These are phyloP conservation scores for Boletus pseudopeckii DNA, from an alignment of 768 basidiomycete species.

Conservation along the genomic window DNA sequence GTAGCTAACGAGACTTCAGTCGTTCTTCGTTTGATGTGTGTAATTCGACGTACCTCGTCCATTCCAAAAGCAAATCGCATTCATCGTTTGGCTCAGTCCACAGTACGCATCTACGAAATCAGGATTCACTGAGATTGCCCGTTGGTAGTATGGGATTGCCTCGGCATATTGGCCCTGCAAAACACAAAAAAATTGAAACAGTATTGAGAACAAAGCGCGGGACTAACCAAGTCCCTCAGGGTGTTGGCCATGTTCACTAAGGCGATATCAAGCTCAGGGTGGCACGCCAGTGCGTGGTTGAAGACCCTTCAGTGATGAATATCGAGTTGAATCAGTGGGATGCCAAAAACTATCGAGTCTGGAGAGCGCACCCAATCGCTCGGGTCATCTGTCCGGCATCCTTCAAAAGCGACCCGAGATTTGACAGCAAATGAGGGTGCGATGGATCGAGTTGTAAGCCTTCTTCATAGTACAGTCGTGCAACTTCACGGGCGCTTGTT, in stretches of 20 bases:
- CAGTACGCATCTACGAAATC: constrained; percentile 46
- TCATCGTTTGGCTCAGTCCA: constrained; percentile 44
- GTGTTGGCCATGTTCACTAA: constrained; percentile 52
- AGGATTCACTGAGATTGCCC: constrained; percentile 42
- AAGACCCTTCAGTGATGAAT: constrained; percentile 32
- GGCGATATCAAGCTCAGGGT: constrained; percentile 50
- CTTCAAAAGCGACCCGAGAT: constrained; percentile 48
- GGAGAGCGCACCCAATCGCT: constrained; percentile 39
- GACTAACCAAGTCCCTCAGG: constrained; percentile 43
- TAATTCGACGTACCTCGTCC: constrained; percentile 30
- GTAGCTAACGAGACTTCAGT: constrained; percentile 18
- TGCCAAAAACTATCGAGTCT: background rate
- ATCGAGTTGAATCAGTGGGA: constrained; percentile 2
- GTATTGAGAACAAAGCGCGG: background rate
- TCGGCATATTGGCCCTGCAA: constrained; percentile 40
- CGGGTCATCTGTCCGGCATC: constrained; percentile 41
- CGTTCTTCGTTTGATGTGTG: background rate
- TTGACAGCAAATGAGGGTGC: constrained; percentile 50
- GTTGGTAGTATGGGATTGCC: constrained; percentile 43
- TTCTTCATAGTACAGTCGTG: constrained; percentile 42
- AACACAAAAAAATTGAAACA: background rate
- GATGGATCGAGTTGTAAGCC: constrained; percentile 43
- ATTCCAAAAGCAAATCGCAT: constrained; percentile 47
- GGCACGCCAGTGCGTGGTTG: constrained; percentile 35
- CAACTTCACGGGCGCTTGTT: constrained; percentile 35